Evolutionary conservation across 83 land plant species (phyloP).

Genomic region (Thuja plicata): DNA sequence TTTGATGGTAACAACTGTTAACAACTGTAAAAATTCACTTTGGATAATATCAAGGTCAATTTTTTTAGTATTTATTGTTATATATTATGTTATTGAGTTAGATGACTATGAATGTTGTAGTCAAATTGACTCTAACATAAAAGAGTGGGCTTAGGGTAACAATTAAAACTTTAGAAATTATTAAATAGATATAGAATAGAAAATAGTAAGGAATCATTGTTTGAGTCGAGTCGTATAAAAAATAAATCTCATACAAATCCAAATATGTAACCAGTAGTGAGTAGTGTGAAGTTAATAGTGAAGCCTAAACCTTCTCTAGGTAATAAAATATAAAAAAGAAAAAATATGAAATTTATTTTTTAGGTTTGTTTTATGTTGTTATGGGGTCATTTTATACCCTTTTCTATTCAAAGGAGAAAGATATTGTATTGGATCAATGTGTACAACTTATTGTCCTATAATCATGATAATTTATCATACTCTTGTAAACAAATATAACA

Average conservation of each 20-base stretch:
- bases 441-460: background rate
- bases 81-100: background rate
- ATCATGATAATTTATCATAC: background rate
- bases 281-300: too few species aligned
- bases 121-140: background rate
- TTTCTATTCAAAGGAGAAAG: too few species aligned
- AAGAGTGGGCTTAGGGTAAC: background rate
- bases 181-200: too few species aligned
- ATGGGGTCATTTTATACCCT: too few species aligned
- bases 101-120: background rate
- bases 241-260: too few species aligned
- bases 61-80: too few species aligned
- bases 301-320: too few species aligned
- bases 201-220: background rate
- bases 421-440: background rate
- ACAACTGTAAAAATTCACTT: background rate
- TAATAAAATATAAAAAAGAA: too few species aligned
- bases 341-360: too few species aligned
- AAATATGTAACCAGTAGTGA: background rate
- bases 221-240: background rate
- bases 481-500: background rate
- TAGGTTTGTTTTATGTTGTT: too few species aligned
- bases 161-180: background rate
- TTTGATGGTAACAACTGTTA: background rate
- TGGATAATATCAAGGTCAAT: background rate